Evolutionary conservation across 305 asterid species (phyloP).

Genomic region (Fraxinus greggii): DNA sequence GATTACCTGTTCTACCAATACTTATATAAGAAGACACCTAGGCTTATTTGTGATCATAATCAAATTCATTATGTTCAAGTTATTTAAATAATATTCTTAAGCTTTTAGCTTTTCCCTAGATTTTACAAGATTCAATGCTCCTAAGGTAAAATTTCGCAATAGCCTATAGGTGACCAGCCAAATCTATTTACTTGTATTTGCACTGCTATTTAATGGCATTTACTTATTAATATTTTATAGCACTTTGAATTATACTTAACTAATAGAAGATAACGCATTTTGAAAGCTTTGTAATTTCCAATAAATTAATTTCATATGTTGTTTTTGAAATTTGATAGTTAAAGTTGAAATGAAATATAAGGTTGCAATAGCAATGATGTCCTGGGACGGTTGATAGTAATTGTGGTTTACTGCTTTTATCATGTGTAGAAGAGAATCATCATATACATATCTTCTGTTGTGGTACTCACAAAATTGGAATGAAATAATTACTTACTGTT

Average conservation of each 20-base stretch:
- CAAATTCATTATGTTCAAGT: not conserved
- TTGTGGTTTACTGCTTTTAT: not conserved
- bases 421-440: not conserved
- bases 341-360: not conserved
- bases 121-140: not conserved
- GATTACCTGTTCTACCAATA: not conserved
- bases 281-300: not conserved
- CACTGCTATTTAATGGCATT: not conserved
- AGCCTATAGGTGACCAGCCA: not conserved
- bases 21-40: not conserved
- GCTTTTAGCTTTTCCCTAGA: not conserved
- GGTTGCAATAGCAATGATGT: not conserved
- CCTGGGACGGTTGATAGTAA: not conserved
- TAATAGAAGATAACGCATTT: not conserved
- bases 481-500: not conserved
- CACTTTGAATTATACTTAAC: not conserved
- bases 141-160: not conserved
- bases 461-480: not conserved
- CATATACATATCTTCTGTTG: not conserved
- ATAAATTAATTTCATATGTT: not conserved
- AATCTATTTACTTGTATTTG: not conserved
- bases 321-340: not conserved
- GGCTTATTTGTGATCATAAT: not conserved
- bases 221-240: not conserved
- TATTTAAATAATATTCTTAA: not conserved